Conservation (phyloP, 2,329 filamentous ascomycete species). For the Xylariaceae sp. region DNA sequence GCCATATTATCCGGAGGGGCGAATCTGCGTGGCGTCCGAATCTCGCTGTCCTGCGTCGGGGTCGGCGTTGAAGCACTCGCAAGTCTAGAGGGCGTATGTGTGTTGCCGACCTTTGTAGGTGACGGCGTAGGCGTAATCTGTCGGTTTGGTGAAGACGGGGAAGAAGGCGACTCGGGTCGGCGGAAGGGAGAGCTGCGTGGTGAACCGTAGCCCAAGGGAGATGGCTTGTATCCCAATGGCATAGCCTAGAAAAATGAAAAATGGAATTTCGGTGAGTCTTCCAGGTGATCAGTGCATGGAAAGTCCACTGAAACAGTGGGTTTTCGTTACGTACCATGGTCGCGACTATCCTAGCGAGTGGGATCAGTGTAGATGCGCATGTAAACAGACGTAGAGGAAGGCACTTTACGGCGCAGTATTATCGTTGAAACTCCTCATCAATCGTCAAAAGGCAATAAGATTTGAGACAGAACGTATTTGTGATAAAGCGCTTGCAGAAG, state of each 20-base stretch:
- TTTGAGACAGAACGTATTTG: no score
- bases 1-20: conserved; percentile 31
- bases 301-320: conserved; percentile 24
- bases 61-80: conserved; percentile 40
- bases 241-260: conserved; percentile 51
- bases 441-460: background rate
- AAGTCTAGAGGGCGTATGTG: conserved; percentile 54
- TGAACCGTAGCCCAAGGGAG: conserved; percentile 73
- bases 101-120: conserved; percentile 56
- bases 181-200: conserved; percentile 71
- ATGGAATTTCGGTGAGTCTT: conserved; percentile 8
- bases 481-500: conserved; percentile 1
- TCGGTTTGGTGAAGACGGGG: conserved; percentile 65
- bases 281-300: background rate
- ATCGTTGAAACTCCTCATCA: background rate
- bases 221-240: conserved; percentile 69
- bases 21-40: conserved; percentile 30
- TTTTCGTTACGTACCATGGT: conserved; percentile 38
- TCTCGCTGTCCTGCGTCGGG: conserved; percentile 39
- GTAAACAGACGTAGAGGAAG: conserved; percentile 21
- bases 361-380: conserved; percentile 11
- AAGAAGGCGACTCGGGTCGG: conserved; percentile 66
- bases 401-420: background rate
- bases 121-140: conserved; percentile 69
- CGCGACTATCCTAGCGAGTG: conserved; percentile 18